Evolutionary conservation across 208 protist species (phyloP).

Genomic region (Angomonas deanei): DNA sequence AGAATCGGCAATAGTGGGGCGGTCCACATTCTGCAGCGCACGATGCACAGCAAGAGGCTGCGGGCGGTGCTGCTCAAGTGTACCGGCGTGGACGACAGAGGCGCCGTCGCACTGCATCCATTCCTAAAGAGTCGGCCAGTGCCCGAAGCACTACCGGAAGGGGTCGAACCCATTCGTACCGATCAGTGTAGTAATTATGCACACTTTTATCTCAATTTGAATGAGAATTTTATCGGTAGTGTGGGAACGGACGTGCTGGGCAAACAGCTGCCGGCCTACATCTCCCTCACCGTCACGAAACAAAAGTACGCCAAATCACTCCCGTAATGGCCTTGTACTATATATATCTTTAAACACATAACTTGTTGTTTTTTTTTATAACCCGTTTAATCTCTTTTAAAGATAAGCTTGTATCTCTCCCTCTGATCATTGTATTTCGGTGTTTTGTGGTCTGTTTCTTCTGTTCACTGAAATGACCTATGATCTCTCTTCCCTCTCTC

Average conservation of each 20-base stretch:
- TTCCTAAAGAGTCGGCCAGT: constrained; percentile 41
- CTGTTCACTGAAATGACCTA: not conserved
- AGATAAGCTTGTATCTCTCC: not conserved
- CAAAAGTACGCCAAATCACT: constrained; percentile 18
- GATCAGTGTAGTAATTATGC: constrained; percentile 8
- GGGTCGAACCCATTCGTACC: not conserved
- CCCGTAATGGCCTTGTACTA: constrained; percentile 4
- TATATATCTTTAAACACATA: not conserved
- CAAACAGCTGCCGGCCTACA: constrained; percentile 53
- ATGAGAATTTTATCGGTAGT: constrained; percentile 77
- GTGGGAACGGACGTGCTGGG: constrained; percentile 44
- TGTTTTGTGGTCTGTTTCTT: constrained; percentile 13
- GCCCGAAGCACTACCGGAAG: constrained; percentile 8
- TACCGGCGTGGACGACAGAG: constrained; percentile 59
- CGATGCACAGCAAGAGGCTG: constrained; percentile 34
- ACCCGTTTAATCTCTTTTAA: constrained; percentile 3
- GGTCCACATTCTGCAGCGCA: constrained; percentile 33
- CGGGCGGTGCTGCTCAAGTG: constrained; percentile 64
- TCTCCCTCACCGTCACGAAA: constrained; percentile 69
- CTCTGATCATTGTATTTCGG: constrained; percentile 1
- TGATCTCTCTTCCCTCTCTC: constrained; percentile 1
- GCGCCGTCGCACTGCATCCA: constrained; percentile 30
- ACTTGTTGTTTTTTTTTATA: constrained; percentile 11
- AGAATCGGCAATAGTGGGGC: constrained; percentile 62
- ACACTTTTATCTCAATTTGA: constrained; percentile 77